phyloP scores from a whole-genome alignment of 2,329 filamentous ascomycete genomes.

The Fusarium acutatum region DNA sequence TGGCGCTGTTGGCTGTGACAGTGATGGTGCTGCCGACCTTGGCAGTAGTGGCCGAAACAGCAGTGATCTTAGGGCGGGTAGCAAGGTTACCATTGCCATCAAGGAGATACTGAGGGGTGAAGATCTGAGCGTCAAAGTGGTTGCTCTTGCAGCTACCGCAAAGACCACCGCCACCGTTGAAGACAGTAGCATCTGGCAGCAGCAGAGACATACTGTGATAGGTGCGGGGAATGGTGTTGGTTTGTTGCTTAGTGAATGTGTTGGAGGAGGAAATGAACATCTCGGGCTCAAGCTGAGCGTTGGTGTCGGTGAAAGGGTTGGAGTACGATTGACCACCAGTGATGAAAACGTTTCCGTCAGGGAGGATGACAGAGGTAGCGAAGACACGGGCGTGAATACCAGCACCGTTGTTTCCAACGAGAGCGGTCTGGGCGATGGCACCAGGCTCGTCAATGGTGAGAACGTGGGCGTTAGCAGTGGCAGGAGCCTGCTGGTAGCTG shows the following conservation, averaged over 20 bases:
- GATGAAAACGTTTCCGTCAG: conserved; percentile 58
- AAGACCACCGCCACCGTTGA: conserved; percentile 22
- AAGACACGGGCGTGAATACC: conserved; percentile 49
- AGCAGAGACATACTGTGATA: conserved; percentile 31
- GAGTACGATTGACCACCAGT: conserved; percentile 49
- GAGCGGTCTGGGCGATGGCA: not conserved
- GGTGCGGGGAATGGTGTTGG: conserved; percentile 18
- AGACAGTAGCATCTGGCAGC: conserved; percentile 28
- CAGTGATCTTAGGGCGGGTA: conserved; percentile 19
- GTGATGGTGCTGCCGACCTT: conserved; percentile 27
- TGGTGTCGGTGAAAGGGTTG: conserved; percentile 23
- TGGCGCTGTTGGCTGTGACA: conserved; percentile 5
- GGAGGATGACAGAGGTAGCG: conserved; percentile 57
- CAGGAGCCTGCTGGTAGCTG: conserved; percentile 52
- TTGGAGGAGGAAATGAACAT: conserved; percentile 17
- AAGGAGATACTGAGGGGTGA: conserved; percentile 27
- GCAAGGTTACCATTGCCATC: conserved; percentile 22
- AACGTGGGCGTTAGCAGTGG: conserved; percentile 56
- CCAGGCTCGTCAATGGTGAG: conserved; percentile 53
- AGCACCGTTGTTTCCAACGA: conserved; percentile 11
- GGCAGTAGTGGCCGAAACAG: conserved; percentile 10
- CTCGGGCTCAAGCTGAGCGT: conserved; percentile 19
- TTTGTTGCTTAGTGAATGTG: conserved; percentile 16
- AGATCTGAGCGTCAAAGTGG: conserved; percentile 36
- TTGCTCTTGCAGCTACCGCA: conserved; percentile 26